Evolutionary conservation across 108 stramenopile species (phyloP), one percentile per base, ranked within the genome.

Genomic region (Schizochytrium sp.): DNA sequence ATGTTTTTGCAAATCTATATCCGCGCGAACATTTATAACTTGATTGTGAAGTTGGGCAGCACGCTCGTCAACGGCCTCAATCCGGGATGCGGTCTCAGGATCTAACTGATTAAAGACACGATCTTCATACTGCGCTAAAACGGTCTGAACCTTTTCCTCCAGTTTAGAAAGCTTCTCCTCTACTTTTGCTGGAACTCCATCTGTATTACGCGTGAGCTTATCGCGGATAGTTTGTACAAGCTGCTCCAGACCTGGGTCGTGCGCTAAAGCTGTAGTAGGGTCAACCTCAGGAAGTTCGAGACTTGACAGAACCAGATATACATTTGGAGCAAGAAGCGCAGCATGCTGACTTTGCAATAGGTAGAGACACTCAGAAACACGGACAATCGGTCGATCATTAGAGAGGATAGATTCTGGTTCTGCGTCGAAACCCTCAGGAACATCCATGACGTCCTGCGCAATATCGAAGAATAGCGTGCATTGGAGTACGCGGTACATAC

Each of bases 161-260:
- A 83, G 19, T n/a, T 83, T 83, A 53, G 76, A 17, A 53, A 83
- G 76, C 76, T 83, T 83, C 40, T 49, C 76, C 47, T 83, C 76
- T 10, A 83, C 76, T 40, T 28, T 0, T 13, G 76, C 12, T 10
- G 47, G 47, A 7, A 83, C 28, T 7, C 50, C 47, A n/a, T 2
- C 3, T 8, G n/a, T n/a, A 83, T 47, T 10, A 13, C 55, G 49
- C 50, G 47, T 83, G 15, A 83, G 28, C 50, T 55, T 49, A 40
- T 46, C 76, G 76, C 50, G 50, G 28, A 83, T 55, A 10, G 12
- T 49, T 28, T 83, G 47, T 53, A 83, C 50, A 53, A 83, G 76
- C 19, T 55, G 10, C 50, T 83, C 76, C 1, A 83, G 47, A 5
- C 76, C 76, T 2, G 47, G 50, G 50, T 83, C 76, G 47, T 50